Conservation (phyloP, 306 rosid species). For the Prunus mume region DNA sequence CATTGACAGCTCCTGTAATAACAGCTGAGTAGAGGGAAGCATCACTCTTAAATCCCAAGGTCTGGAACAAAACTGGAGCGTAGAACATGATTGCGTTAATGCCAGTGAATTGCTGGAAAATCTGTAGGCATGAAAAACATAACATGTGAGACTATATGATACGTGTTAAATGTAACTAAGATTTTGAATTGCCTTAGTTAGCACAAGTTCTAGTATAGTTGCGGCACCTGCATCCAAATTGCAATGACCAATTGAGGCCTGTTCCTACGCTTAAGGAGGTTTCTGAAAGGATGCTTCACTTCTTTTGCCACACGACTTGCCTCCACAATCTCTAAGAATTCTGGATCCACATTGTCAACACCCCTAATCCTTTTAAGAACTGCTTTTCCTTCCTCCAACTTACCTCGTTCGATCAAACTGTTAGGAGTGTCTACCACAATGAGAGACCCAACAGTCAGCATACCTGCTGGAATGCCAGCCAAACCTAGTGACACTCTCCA, state of each 20-base stretch:
- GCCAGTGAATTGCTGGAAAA: constrained; percentile 42
- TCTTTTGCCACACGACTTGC: constrained; percentile 36
- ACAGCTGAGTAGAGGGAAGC: constrained; percentile 57
- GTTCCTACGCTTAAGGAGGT: constrained; percentile 40
- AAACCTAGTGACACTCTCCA: constrained; percentile 62
- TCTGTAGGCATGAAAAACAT: too few species aligned
- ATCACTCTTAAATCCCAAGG: constrained; percentile 45
- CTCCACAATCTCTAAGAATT: constrained; percentile 22
- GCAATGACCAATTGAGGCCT: constrained; percentile 56
- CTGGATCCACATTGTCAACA: constrained; percentile 44
- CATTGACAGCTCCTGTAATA: constrained; percentile 58
- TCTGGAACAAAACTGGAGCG: constrained; percentile 59
- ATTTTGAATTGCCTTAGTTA: too few species aligned
- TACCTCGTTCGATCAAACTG: constrained; percentile 58
- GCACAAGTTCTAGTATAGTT: too few species aligned
- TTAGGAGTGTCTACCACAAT: constrained; percentile 56
- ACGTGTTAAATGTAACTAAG: too few species aligned
- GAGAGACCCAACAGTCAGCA: constrained; percentile 40
- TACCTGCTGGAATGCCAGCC: constrained; percentile 50
- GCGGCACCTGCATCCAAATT: constrained; percentile 11
- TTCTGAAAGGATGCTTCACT: constrained; percentile 41
- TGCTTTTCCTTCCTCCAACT: constrained; percentile 38
- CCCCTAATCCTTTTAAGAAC: constrained; percentile 58
- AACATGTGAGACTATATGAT: not conserved
- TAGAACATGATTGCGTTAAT: constrained; percentile 71